phyloP scores from a whole-genome alignment of 2,329 filamentous ascomycete species.

The Xylariales sp. region DNA sequence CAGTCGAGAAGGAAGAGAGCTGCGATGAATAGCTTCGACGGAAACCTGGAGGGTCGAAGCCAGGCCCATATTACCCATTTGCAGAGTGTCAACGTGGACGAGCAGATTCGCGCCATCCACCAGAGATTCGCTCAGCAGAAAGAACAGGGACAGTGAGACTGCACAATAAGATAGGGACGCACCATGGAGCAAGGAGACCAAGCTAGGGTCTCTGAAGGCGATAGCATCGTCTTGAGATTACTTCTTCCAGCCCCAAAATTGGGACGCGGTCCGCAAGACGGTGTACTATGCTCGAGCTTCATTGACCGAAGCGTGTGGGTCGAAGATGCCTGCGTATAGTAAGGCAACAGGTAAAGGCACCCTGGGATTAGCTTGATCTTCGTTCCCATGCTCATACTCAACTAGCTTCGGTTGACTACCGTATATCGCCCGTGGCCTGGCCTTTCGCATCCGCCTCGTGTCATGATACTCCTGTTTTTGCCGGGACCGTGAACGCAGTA shows the following conservation, averaged over 20 bases:
- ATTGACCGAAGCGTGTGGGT: not conserved
- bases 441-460: too few relatives aligned
- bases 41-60: slow-evolving; percentile 55
- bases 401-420: slow-evolving; percentile 13
- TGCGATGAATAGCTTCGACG: slow-evolving; percentile 62
- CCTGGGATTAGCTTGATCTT: slow-evolving; percentile 18
- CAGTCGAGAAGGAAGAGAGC: slow-evolving; percentile 70
- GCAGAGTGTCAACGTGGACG: slow-evolving; percentile 73
- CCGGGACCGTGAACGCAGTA: too few relatives aligned
- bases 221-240: not conserved
- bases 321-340: not conserved
- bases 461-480: too few relatives aligned
- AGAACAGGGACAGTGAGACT: slow-evolving; percentile 18
- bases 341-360: slow-evolving; percentile 21
- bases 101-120: slow-evolving; percentile 69
- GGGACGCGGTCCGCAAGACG: too few relatives aligned
- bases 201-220: not conserved
- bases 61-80: slow-evolving; percentile 51
- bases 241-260: too few relatives aligned
- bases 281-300: not conserved
- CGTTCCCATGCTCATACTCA: slow-evolving; percentile 23
- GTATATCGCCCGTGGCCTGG: not conserved
- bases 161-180: too few relatives aligned
- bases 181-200: too few relatives aligned
- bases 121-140: slow-evolving; percentile 46